Conservation (phyloP, 495 filamentous ascomycete species). For the Aspergillus sparsus region DNA sequence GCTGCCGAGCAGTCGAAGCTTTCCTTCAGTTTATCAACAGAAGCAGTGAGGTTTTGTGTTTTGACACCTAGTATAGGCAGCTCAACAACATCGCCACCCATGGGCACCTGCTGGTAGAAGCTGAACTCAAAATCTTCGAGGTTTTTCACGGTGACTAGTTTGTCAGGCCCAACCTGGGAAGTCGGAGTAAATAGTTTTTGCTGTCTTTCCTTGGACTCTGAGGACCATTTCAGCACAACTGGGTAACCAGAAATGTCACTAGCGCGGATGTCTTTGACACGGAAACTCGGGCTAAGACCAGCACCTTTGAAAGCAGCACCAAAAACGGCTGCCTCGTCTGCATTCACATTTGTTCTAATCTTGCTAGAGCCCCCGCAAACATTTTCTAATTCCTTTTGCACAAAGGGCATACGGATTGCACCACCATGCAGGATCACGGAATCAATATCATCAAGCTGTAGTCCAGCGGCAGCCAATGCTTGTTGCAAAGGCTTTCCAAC, state of each 20-base stretch:
- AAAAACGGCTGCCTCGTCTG: slow-evolving; percentile 95
- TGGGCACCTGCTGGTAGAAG: slow-evolving; percentile 69
- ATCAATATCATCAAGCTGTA: slow-evolving; percentile 76
- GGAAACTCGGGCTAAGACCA: slow-evolving; percentile 86
- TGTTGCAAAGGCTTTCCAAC: slow-evolving; percentile 69
- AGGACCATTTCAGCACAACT: slow-evolving; percentile 66
- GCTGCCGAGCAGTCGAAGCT: slow-evolving; percentile 72
- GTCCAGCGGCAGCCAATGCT: slow-evolving; percentile 70
- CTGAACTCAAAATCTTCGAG: slow-evolving; percentile 79
- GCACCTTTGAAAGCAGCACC: slow-evolving; percentile 95
- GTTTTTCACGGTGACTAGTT: slow-evolving; percentile 86
- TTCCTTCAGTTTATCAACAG: slow-evolving; percentile 71
- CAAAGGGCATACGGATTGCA: slow-evolving; percentile 86
- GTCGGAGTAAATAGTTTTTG: slow-evolving; percentile 78
- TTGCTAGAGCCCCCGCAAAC: slow-evolving; percentile 70
- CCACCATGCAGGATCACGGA: slow-evolving; percentile 94
- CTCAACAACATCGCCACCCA: slow-evolving; percentile 47
- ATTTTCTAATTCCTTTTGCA: slow-evolving; percentile 85
- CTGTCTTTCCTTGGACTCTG: slow-evolving; percentile 62
- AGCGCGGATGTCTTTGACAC: slow-evolving; percentile 91
- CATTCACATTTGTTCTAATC: slow-evolving; percentile 90
- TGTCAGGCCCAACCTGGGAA: slow-evolving; percentile 75
- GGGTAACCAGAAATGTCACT: slow-evolving; percentile 72
- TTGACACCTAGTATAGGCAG: slow-evolving; percentile 55
- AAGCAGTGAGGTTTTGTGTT: slow-evolving; percentile 82